Evolutionary conservation across 768 basidiomycete species (phyloP), one percentile per base, ranked within the genome.

Genomic region (Amanita subjunquillea): DNA sequence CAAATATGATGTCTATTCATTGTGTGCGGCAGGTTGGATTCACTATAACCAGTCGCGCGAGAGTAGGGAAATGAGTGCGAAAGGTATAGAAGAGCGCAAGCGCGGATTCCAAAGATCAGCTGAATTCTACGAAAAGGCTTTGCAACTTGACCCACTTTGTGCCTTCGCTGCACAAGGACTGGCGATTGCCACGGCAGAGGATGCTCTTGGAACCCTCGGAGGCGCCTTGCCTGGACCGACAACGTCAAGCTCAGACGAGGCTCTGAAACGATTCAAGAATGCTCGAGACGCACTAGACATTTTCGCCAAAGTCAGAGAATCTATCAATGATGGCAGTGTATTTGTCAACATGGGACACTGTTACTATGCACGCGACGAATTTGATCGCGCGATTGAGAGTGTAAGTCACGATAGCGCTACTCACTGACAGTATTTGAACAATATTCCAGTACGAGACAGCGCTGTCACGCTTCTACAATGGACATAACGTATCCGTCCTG

Each of bases 261-360:
- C 72, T 0, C 76, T 79, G 58, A 77, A 78, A 56, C 74, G 88
- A 42, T 59, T 81, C 56, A 78, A 78, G 67, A 87, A 89, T 58
- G 80, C 91, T 2, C 77, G 91, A 6, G 91, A 96, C 48, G 95
- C 96, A 0, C 67, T 99, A 41, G 84, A 87, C 45, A 77, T 95
- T 34, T 91, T 99, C 61, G 85, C 83, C 2, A 91, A 95, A 67
- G 85, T 98, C 48, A 77, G 91, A 51, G 96, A 98, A 69, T 85
- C 83, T 2, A 69, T 92, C 50, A 78, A 80, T 54, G 76, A 79
- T 53, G 91, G 89, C 6, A 87, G 87, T 54, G 92, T 96, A 3
- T 92, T 94, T 62, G 74, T 91, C 62, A 99, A 99, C 65, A 94
- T 97, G 75, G 96, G 94, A 0, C 96, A 98, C 61, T 96, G 93